Evolutionary conservation across 371 early-diverging fungal genomes (phyloP).

Genomic region (Rhizopus stolonifer): DNA sequence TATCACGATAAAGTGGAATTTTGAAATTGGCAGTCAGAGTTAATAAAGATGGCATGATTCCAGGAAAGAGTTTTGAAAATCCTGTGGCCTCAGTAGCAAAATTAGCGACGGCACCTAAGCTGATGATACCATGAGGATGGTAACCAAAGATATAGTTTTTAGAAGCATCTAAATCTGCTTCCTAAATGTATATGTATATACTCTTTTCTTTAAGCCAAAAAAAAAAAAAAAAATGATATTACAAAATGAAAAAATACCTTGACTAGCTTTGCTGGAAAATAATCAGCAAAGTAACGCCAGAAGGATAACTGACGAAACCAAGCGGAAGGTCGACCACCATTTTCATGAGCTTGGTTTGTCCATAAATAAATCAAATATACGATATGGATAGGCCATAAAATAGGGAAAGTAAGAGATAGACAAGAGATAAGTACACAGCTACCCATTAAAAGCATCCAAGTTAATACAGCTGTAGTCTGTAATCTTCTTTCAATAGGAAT

Average conservation of each 20-base stretch:
- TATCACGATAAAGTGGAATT: slow-evolving; percentile 72
- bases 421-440: slow-evolving; percentile 53
- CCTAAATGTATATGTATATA: slow-evolving; percentile 26
- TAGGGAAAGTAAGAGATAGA: slow-evolving; percentile 33
- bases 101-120: slow-evolving; percentile 73
- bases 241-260: slow-evolving; percentile 54
- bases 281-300: slow-evolving; percentile 74
- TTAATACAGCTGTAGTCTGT: slow-evolving; percentile 66
- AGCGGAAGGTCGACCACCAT: slow-evolving; percentile 61
- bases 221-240: neutral
- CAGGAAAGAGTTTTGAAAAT: slow-evolving; percentile 63
- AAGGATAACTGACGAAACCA: slow-evolving; percentile 48
- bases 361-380: slow-evolving; percentile 60
- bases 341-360: slow-evolving; percentile 54
- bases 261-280: slow-evolving; percentile 73
- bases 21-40: slow-evolving; percentile 60
- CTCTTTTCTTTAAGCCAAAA: neutral
- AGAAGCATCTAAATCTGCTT: slow-evolving; percentile 69
- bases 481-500: slow-evolving; percentile 73
- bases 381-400: slow-evolving; percentile 59
- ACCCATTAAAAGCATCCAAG: slow-evolving; percentile 63
- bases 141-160: slow-evolving; percentile 77
- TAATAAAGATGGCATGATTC: slow-evolving; percentile 55
- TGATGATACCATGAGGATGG: slow-evolving; percentile 82
- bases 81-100: slow-evolving; percentile 71